Conservation (phyloP, 1,284 basidiomycete genomes). For the Quambalaria eucalypti region DNA sequence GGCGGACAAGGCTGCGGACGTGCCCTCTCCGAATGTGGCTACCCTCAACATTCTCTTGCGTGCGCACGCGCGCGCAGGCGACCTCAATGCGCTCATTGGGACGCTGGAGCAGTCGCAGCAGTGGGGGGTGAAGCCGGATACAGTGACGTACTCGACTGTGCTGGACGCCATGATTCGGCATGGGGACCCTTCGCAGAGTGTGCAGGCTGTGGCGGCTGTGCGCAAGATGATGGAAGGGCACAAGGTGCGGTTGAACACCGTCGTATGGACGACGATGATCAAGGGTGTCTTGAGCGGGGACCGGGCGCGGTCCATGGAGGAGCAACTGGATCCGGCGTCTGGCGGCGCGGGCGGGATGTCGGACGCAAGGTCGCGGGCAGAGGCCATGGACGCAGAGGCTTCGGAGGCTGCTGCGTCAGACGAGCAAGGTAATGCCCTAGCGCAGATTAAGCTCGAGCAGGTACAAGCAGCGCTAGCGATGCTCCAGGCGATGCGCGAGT, state of each 20-base stretch:
- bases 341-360: too few species aligned
- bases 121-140: neutral
- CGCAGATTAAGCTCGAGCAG: neutral
- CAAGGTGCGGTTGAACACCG: neutral
- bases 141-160: neutral
- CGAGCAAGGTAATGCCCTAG: neutral
- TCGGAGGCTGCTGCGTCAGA: neutral
- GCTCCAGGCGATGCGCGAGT: neutral
- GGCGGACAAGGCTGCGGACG: neutral
- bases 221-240: neutral
- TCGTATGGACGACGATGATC: neutral
- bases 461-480: neutral
- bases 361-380: too few species aligned
- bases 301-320: too few species aligned
- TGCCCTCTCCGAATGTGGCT: neutral
- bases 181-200: neutral
- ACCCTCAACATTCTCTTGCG: neutral
- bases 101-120: neutral
- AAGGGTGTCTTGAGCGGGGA: neutral
- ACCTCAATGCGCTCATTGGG: neutral
- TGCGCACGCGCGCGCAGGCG: neutral
- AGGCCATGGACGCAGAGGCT: neutral
- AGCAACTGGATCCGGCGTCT: too few species aligned
- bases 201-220: neutral
- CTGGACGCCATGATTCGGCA: neutral